Base-by-base conservation (phyloP, 768 basidiomycete species). In the Suillus weaverae region DNA sequence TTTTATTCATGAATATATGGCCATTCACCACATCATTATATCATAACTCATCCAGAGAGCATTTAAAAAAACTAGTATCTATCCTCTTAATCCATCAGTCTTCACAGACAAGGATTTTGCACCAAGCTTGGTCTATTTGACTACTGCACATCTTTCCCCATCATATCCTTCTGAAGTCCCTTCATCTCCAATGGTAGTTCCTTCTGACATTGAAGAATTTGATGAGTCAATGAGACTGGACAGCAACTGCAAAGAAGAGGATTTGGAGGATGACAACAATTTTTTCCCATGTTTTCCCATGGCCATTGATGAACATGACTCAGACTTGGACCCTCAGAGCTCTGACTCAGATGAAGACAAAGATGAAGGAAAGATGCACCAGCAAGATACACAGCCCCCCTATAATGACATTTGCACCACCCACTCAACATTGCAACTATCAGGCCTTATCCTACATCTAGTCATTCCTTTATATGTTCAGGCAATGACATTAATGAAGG, bases 41-140 rank as follows among this genome's bases (percentile, higher is more conserved):
- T 36, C 50, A 20, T 67, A 73, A 20, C 72, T 56, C 13, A 67
- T 79, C 32, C 43, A 64, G n/a, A 65, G 74, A 20, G 77, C 77
- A 0, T 81, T 79, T 65, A 33, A 48, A 14, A 72, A 66, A 14
- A 78, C 74, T 1, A 73, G 76, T 1, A 66, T 80, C 30, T 56
- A 72, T 56, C 75, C 77, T 3, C 78, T 74, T 64, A 65, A 74
- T 59, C 71, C 18, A 5, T 67, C 82, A 4, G 63, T 84, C n/a
- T 36, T 62, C 10, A 11, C 51, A n/a, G 44, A 46, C 44, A n/a
- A 46, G 20, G 44, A 46, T n/a, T 46, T 46, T 4, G 20, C 44
- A 55, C 54, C 54, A 32, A 55, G 54, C 54, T 32, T 55, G 11
- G 26, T 55, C 18, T 32, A 32, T 36, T 26, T 9, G 32, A 32